phyloP scores from a whole-genome alignment of 2,329 filamentous ascomycete genomes.

The Paecilomyces variotii region DNA sequence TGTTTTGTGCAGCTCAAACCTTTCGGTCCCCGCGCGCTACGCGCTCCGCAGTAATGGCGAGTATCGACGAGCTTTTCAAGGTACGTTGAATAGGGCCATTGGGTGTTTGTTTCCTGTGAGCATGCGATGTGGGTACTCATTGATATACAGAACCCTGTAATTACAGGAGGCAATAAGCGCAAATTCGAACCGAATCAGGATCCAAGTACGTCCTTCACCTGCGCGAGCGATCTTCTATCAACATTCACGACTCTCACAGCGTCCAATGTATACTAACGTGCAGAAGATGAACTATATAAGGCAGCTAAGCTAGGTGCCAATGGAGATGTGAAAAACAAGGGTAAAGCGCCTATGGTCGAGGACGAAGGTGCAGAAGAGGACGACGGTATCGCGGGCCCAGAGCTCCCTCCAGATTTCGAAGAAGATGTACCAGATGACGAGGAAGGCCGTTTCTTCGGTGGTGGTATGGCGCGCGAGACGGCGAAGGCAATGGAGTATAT shows the following conservation, averaged over 20 bases:
- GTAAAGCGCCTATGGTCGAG: constrained; percentile 38
- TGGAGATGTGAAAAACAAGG: constrained; percentile 43
- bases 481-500: constrained; percentile 82
- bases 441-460: constrained; percentile 91
- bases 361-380: constrained; percentile 40
- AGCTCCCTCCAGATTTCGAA: constrained; percentile 49
- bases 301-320: constrained; percentile 47
- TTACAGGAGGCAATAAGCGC: constrained; percentile 44
- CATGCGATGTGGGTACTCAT: constrained; percentile 9
- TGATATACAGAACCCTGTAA: constrained; percentile 38
- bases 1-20: not conserved
- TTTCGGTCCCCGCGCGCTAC: constrained; percentile 1
- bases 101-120: not conserved
- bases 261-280: constrained; percentile 7
- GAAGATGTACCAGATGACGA: constrained; percentile 66
- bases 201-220: constrained; percentile 33
- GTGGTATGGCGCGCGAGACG: constrained; percentile 75
- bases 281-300: constrained; percentile 50
- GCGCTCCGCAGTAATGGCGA: constrained; percentile 41
- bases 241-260: not conserved
- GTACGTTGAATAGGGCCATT: constrained; percentile 15
- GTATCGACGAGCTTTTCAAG: constrained; percentile 56
- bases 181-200: constrained; percentile 50
- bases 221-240: not conserved
- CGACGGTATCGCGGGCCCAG: constrained; percentile 43